Conservation (phyloP, 768 basidiomycete genomes). For the Phanerochaete sordida region DNA sequence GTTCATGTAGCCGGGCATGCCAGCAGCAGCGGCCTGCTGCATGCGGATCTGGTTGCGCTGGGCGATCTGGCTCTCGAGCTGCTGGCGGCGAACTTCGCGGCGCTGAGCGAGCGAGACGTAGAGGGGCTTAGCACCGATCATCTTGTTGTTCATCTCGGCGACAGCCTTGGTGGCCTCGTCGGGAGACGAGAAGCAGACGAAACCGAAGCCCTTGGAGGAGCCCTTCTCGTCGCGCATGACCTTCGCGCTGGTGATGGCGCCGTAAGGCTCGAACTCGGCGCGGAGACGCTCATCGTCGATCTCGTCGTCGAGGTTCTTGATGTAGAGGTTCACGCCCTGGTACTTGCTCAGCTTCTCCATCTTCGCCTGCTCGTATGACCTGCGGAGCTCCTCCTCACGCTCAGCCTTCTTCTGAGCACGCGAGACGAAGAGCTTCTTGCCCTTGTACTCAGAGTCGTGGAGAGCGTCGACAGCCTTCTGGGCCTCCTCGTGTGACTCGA, state of each 20-base stretch:
- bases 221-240: slow-evolving; percentile 98
- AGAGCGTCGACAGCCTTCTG: slow-evolving; percentile 85
- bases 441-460: slow-evolving; percentile 79
- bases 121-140: slow-evolving; percentile 97
- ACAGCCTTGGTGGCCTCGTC: slow-evolving; percentile 99
- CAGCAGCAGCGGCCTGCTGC: slow-evolving; percentile 91
- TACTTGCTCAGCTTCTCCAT: slow-evolving; percentile 98
- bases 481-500: slow-evolving; percentile 87
- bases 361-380: slow-evolving; percentile 91
- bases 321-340: slow-evolving; percentile 97
- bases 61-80: slow-evolving; percentile 97
- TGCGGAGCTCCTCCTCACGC: slow-evolving; percentile 94
- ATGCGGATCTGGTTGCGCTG: slow-evolving; percentile 96
- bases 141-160: slow-evolving; percentile 99
- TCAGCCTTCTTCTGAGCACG: slow-evolving; percentile 99
- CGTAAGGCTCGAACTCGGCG: slow-evolving; percentile 94
- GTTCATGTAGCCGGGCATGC: slow-evolving; percentile 81
- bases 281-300: slow-evolving; percentile 97
- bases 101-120: slow-evolving; percentile 99
- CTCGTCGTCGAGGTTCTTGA: slow-evolving; percentile 99
- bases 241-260: slow-evolving; percentile 97
- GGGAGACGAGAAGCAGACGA: slow-evolving; percentile 97
- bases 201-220: slow-evolving; percentile 94
- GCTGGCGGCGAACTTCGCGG: slow-evolving; percentile 95
- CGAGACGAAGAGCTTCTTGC: slow-evolving; percentile 90